Conservation (phyloP, 208 protist species). For the Acanthamoeba castellanii region DNA sequence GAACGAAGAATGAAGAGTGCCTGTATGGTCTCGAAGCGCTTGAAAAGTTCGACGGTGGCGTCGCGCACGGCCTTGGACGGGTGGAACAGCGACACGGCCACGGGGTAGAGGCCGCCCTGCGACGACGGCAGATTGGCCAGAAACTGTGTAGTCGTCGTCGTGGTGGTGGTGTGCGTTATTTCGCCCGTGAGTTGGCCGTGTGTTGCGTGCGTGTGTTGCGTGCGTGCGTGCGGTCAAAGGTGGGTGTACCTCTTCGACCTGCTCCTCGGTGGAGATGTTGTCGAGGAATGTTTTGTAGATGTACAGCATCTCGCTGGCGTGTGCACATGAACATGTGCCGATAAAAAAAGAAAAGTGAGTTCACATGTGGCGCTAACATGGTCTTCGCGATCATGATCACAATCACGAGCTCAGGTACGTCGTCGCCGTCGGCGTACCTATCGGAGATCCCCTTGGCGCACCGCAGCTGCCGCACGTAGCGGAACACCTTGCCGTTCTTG, state of each 20-base stretch:
- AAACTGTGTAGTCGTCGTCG: slow-evolving; percentile 28
- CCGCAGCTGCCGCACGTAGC: slow-evolving; percentile 26
- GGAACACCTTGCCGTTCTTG: background rate
- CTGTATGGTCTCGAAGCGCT: slow-evolving; percentile 79
- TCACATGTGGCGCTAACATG: too few species aligned
- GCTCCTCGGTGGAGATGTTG: slow-evolving; percentile 48
- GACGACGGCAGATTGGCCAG: slow-evolving; percentile 82
- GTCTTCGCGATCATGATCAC: too few species aligned
- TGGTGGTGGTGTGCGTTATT: too few species aligned
- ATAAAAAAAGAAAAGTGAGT: background rate
- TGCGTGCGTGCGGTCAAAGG: too few species aligned
- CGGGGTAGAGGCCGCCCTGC: slow-evolving; percentile 82
- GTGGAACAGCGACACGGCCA: slow-evolving; percentile 83
- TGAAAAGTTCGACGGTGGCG: slow-evolving; percentile 81
- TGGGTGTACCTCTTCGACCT: slow-evolving; percentile 41
- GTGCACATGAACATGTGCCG: background rate
- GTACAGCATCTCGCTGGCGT: slow-evolving; percentile 20
- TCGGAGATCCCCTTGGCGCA: slow-evolving; percentile 25
- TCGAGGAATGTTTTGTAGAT: slow-evolving; percentile 58
- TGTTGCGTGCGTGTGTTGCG: too few species aligned
- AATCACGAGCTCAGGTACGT: too few species aligned
- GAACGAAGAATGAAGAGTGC: slow-evolving; percentile 55
- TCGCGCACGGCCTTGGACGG: slow-evolving; percentile 76
- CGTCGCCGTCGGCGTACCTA: background rate
- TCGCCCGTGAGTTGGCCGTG: too few species aligned